Evolutionary conservation across 2,329 filamentous ascomycete species (phyloP), one percentile per base, ranked within the genome.

Genomic region (Colletotrichum eremochloae): DNA sequence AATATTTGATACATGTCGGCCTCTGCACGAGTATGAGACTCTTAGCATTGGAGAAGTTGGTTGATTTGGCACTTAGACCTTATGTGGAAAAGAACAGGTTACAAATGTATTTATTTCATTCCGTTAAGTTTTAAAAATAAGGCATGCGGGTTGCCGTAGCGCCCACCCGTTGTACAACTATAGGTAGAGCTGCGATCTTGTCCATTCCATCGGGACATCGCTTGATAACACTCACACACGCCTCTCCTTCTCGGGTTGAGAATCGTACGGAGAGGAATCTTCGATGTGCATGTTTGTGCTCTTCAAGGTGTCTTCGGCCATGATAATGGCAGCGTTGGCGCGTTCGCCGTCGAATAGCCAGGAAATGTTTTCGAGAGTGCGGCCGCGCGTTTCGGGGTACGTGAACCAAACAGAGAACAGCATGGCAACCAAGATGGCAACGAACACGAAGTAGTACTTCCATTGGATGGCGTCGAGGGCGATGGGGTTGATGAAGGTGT

Each of bases 341-440:
- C 33, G 31, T 18, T 48, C 38, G 0, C 42, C 58, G 6, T 73
- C 24, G 24, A 64, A 64, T 1, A 71, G 2, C 6, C 20, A 58
- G 2, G 60, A 65, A 11, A 68, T 67, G n/a, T 74, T 74, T 55
- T 75, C 74, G 31, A 70, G 72, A 0, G 75, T 75, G 9, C 73
- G 69, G 5, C 73, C 72, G 0, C 64, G 31, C 0, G 73, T 75
- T 55, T 76, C 72, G 4, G 75, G 72, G 48, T 71, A 71, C 6
- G 42, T 29, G 38, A 72, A 72, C 52, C 56, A 76, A 15, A 68
- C 48, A 3, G 57, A 60, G 6, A 64, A 44, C 7, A 68, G 36
- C 60, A 72, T 68, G 31, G 48, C 63, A 63, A 96, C 92, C 90
- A 82, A 75, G 31, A 62, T 66, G 46, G 83, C 78, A 74, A 85